A percentile compares a stretch with the other conserved stretches of the same genome.
Evolutionary conservation across 2,329 filamentous ascomycete genomes (phyloP).

Genomic region (Fusarium armeniacum): DNA sequence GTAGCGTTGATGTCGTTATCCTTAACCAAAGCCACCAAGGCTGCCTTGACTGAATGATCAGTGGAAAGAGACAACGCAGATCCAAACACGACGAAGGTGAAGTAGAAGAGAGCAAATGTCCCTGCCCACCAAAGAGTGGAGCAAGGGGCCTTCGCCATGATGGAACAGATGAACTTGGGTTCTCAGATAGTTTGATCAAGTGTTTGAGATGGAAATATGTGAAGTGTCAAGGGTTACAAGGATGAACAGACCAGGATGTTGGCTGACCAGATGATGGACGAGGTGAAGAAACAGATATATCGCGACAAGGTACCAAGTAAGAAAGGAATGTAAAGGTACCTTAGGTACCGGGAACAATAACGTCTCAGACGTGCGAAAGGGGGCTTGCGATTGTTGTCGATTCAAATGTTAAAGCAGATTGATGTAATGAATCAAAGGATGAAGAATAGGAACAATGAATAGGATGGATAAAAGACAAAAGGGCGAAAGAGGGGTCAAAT

Average conservation of each 20-base stretch:
- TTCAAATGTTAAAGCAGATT: slow-evolving; percentile 35
- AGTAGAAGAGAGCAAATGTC: slow-evolving; percentile 41
- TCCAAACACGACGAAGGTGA: slow-evolving; percentile 40
- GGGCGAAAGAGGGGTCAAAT: slow-evolving; percentile 12
- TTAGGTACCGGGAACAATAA: slow-evolving; percentile 27
- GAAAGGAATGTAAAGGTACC: slow-evolving; percentile 38
- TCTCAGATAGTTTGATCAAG: slow-evolving; percentile 17
- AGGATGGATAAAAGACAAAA: slow-evolving; percentile 12
- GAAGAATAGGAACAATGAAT: slow-evolving; percentile 35
- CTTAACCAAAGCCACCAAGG: slow-evolving; percentile 52
- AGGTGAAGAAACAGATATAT: slow-evolving; percentile 13
- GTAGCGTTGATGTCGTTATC: slow-evolving; percentile 52
- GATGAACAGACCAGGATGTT: slow-evolving; percentile 25
- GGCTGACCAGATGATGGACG: slow-evolving; percentile 18
- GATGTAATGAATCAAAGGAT: slow-evolving; percentile 37
- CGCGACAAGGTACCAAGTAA: slow-evolving; percentile 32
- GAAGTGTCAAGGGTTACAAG: slow-evolving; percentile 15
- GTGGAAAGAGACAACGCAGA: slow-evolving; percentile 29
- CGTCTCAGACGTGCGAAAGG: slow-evolving; percentile 30
- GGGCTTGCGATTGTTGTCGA: slow-evolving; percentile 33
- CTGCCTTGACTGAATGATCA: slow-evolving; percentile 51
- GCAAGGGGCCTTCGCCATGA: slow-evolving; percentile 36
- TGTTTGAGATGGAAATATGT: slow-evolving; percentile 7
- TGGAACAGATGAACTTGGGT: slow-evolving; percentile 6
- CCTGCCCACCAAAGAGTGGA: slow-evolving; percentile 32